Percentiles rank a stretch among this genome's conserved stretches.
phyloP scores from a whole-genome alignment of 768 basidiomycete species.

The Lentinula aciculospora region DNA sequence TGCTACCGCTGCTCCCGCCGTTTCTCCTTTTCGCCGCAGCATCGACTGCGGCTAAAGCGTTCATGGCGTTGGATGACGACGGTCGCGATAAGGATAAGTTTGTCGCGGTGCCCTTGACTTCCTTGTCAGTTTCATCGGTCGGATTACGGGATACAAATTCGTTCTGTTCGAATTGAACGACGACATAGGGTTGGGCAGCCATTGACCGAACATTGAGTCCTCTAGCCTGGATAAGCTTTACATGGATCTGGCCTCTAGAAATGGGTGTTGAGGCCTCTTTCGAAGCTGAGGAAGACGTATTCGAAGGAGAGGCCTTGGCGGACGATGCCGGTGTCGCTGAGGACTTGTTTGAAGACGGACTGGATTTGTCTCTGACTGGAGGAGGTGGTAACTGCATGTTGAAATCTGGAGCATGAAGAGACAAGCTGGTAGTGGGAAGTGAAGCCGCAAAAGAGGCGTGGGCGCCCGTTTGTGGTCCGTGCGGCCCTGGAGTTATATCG shows the following conservation, averaged over 20 bases:
- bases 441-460: constrained; percentile 5
- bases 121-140: constrained; percentile 79
- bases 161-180: constrained; percentile 98
- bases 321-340: constrained; percentile 35
- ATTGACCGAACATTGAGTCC: constrained; percentile 68
- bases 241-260: constrained; percentile 78
- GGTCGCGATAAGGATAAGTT: not conserved
- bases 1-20: constrained; percentile 30
- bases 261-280: constrained; percentile 25
- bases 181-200: constrained; percentile 80
- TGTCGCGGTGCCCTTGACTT: constrained; percentile 75
- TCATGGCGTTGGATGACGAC: constrained; percentile 34
- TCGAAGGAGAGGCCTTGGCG: constrained; percentile 19
- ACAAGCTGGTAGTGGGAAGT: constrained; percentile 50
- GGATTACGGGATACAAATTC: constrained; percentile 95
- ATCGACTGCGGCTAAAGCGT: constrained; percentile 52
- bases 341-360: constrained; percentile 20
- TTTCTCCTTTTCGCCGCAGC: constrained; percentile 24
- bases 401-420: constrained; percentile 83
- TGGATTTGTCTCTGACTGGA: constrained; percentile 23
- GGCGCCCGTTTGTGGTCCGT: not conserved
- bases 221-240: constrained; percentile 92
- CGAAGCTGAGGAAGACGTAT: constrained; percentile 19
- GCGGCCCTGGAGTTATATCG: not conserved
- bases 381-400: constrained; percentile 67